These are phyloP conservation scores for Penicillium sp. DNA, from an alignment of 2,329 filamentous ascomycete species.

Conservation along the genomic window DNA sequence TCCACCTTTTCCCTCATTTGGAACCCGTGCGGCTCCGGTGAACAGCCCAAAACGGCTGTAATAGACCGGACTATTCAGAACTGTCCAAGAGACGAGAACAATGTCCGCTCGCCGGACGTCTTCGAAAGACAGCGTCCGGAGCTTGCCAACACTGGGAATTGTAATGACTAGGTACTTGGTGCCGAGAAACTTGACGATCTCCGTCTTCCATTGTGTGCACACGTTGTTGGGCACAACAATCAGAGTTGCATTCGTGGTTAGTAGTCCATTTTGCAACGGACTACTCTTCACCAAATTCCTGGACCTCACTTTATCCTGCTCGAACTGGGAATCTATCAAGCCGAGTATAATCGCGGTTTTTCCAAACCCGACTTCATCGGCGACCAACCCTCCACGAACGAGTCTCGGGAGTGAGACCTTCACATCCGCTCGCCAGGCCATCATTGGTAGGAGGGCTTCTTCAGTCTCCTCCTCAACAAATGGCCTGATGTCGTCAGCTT, in stretches of 20 bases:
- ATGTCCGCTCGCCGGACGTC: constrained; percentile 53
- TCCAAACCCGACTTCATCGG: constrained; percentile 65
- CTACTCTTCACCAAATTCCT: not conserved
- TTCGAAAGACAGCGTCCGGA: constrained; percentile 45
- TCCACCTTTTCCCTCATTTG: constrained; percentile 31
- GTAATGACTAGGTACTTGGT: constrained; percentile 45
- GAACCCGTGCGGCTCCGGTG: constrained; percentile 47
- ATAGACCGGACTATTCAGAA: constrained; percentile 37
- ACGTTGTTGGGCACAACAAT: constrained; percentile 59
- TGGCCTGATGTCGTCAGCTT: constrained; percentile 37
- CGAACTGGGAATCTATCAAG: not conserved
- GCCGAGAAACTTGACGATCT: constrained; percentile 54
- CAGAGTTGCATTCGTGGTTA: constrained; percentile 57
- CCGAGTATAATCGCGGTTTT: constrained; percentile 64
- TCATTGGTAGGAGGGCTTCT: constrained; percentile 51
- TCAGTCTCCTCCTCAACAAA: constrained; percentile 58
- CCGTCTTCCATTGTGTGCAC: constrained; percentile 57
- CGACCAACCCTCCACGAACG: constrained; percentile 61
- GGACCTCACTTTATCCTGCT: not conserved
- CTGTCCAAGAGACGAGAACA: constrained; percentile 54
- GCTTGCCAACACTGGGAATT: constrained; percentile 40
- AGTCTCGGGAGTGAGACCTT: constrained; percentile 32
- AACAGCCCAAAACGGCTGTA: constrained; percentile 41
- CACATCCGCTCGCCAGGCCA: constrained; percentile 61
- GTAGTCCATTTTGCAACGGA: constrained; percentile 20